Percentiles rank a stretch among this genome's conserved stretches.
These are phyloP conservation scores for Paradendryphiella salina DNA, from an alignment of 2,329 filamentous ascomycete genomes.

Conservation along the genomic window DNA sequence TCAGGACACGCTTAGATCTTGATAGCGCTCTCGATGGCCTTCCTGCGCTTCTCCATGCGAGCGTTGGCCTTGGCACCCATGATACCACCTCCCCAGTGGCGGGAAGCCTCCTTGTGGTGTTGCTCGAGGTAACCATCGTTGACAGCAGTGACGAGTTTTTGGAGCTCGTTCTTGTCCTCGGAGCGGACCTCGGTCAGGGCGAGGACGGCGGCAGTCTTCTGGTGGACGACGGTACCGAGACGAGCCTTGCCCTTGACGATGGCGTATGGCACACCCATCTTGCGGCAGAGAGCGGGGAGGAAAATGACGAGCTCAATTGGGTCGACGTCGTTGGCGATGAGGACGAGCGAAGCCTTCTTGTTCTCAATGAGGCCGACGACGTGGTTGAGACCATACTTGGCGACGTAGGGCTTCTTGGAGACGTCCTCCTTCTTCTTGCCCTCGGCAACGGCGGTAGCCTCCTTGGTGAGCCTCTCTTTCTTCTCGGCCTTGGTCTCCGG, in stretches of 20 bases:
- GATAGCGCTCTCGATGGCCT: conserved; percentile 91
- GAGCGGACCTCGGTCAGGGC: conserved; percentile 95
- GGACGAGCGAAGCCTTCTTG: conserved; percentile 98
- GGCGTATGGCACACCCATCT: conserved; percentile 98
- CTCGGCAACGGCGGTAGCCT: conserved; percentile 95
- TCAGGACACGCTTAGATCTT: conserved; percentile 76
- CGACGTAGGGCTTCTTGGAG: conserved; percentile 98
- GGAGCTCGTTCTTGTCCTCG: conserved; percentile 97
- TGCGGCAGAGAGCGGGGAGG: conserved; percentile 97
- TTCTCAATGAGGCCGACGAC: conserved; percentile 68
- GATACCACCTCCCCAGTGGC: conserved; percentile 99
- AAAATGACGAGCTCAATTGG: conserved; percentile 99
- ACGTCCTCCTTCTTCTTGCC: conserved; percentile 99
- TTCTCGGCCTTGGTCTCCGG: conserved; percentile 99
- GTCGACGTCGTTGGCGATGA: conserved; percentile 99
- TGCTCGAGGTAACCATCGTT: conserved; percentile 94
- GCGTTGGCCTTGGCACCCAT: conserved; percentile 94
- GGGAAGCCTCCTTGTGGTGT: conserved; percentile 87
- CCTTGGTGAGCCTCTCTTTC: conserved; percentile 98
- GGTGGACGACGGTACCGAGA: conserved; percentile 98
- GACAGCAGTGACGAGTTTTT: conserved; percentile 93
- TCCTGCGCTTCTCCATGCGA: conserved; percentile 81
- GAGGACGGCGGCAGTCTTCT: conserved; percentile 98
- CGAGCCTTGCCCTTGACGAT: conserved; percentile 99
- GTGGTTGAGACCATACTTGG: conserved; percentile 99